These are phyloP conservation scores for Diaporthe helianthi DNA, from an alignment of 2,329 filamentous ascomycete genomes.

Conservation along the genomic window DNA sequence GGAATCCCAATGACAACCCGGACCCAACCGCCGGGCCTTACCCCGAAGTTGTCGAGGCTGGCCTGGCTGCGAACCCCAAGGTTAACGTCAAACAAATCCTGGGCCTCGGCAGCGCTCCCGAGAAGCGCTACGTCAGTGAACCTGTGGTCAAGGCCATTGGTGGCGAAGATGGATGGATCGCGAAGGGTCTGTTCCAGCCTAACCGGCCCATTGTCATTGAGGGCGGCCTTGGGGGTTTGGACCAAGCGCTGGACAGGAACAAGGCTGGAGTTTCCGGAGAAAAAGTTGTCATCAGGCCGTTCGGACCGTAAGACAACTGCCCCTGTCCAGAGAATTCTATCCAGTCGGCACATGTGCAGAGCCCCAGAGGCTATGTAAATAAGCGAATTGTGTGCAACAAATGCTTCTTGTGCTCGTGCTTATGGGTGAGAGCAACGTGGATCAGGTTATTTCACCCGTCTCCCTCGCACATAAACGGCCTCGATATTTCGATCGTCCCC, in stretches of 20 bases:
- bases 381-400: background rate
- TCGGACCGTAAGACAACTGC: background rate
- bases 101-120: constrained; percentile 40
- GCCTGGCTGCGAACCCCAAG: constrained; percentile 27
- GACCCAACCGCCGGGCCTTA: constrained; percentile 8
- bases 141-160: constrained; percentile 40
- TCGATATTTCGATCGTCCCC: constrained; percentile 69
- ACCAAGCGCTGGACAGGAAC: constrained; percentile 39
- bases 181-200: constrained; percentile 41
- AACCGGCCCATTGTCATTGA: constrained; percentile 41
- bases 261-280: constrained; percentile 40
- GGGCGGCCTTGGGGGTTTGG: constrained; percentile 41
- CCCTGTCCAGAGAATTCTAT: rapidly evolving
- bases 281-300: constrained; percentile 39
- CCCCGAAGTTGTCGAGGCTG: constrained; percentile 35
- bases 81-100: constrained; percentile 27
- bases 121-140: constrained; percentile 42
- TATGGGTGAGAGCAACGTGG: background rate
- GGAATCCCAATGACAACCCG: constrained; percentile 24
- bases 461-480: constrained; percentile 60
- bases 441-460: constrained; percentile 35
- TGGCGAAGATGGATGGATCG: constrained; percentile 43
- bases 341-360: background rate
- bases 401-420: background rate
- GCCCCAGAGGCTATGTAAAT: background rate